Percentiles rank a stretch among this genome's conserved stretches.
Conservation (phyloP, 352 stramenopile species). For the Pythium sp. region DNA sequence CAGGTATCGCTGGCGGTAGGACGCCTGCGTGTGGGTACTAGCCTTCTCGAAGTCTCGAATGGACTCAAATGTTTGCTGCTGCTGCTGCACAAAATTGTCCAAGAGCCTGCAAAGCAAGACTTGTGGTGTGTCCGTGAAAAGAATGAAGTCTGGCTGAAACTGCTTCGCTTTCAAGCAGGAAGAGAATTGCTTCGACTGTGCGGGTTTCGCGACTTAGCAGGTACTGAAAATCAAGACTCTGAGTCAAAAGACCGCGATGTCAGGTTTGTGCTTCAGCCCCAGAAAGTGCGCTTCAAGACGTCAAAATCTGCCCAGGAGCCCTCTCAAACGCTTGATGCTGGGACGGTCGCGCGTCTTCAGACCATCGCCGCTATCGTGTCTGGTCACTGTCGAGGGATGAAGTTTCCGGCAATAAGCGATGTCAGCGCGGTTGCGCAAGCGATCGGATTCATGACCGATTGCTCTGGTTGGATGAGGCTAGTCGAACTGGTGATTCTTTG, state of each 20-base stretch:
- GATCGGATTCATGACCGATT: slow-evolving; percentile 18
- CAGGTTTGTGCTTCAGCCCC: slow-evolving; percentile 30
- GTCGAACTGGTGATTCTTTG: slow-evolving; percentile 47
- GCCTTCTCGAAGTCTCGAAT: slow-evolving; percentile 15
- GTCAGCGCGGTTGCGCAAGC: slow-evolving; percentile 47
- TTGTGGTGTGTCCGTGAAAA: slow-evolving; percentile 32
- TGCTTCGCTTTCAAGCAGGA: slow-evolving; percentile 23
- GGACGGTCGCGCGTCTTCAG: slow-evolving; percentile 31
- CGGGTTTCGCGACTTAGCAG: slow-evolving; percentile 28
- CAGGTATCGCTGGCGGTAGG: slow-evolving; percentile 38
- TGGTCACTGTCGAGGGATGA: slow-evolving; percentile 44
- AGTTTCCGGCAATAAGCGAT: slow-evolving; percentile 43
- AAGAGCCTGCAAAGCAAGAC: slow-evolving; percentile 37
- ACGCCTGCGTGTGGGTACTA: slow-evolving; percentile 30
- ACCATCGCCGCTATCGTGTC: slow-evolving; percentile 37
- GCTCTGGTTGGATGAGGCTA: slow-evolving; percentile 30
- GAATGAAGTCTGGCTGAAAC: slow-evolving; percentile 21
- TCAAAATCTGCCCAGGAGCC: slow-evolving; percentile 16
- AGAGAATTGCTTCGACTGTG: slow-evolving; percentile 34
- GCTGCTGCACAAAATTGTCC: slow-evolving; percentile 29
- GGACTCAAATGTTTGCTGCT: slow-evolving; percentile 31
- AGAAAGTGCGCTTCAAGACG: slow-evolving; percentile 45
- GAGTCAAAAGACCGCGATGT: not conserved
- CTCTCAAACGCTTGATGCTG: slow-evolving; percentile 21
- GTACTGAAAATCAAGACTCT: not conserved